A percentile compares a stretch with the other conserved stretches of the same genome.
Conservation (phyloP, 2,329 filamentous ascomycete genomes). For the Podosphaera xanthii region DNA sequence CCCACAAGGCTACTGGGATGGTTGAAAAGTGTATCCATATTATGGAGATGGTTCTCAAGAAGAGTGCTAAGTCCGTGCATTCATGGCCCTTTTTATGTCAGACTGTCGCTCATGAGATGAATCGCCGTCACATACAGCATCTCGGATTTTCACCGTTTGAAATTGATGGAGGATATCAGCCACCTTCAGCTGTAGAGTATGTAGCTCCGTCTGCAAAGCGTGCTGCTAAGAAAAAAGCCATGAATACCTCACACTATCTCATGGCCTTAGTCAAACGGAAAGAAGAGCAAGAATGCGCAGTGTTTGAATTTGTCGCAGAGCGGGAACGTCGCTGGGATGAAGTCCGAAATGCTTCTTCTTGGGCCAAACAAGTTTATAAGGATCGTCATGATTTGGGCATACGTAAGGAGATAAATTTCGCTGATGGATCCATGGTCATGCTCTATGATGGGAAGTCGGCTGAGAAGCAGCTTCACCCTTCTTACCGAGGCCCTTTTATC, state of each 20-base stretch:
- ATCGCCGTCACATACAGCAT: not conserved
- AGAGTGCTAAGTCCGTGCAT: not conserved
- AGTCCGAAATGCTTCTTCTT: not conserved
- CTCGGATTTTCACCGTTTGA: too few relatives aligned
- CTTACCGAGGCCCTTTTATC: not conserved
- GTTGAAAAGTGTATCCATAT: not conserved
- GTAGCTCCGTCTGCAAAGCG: not conserved
- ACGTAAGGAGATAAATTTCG: too few relatives aligned
- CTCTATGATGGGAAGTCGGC: slow-evolving; percentile 1
- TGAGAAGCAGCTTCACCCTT: not conserved
- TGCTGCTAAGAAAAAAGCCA: not conserved
- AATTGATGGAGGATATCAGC: too few relatives aligned
- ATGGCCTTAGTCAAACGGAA: not conserved
- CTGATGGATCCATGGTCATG: too few relatives aligned
- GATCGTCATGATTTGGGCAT: too few relatives aligned
- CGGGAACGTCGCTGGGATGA: not conserved
- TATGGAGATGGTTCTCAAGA: not conserved
- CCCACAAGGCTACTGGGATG: too few relatives aligned
- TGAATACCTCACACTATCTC: not conserved
- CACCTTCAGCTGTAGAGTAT: too few relatives aligned
- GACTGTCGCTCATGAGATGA: not conserved
- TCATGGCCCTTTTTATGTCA: not conserved
- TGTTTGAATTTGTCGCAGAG: not conserved
- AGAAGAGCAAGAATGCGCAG: not conserved
- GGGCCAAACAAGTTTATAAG: too few relatives aligned